Evolutionary conservation across 1,139 yeast genomes (phyloP), one percentile per base, ranked within the genome.

Genomic region (Pichia sp.): DNA sequence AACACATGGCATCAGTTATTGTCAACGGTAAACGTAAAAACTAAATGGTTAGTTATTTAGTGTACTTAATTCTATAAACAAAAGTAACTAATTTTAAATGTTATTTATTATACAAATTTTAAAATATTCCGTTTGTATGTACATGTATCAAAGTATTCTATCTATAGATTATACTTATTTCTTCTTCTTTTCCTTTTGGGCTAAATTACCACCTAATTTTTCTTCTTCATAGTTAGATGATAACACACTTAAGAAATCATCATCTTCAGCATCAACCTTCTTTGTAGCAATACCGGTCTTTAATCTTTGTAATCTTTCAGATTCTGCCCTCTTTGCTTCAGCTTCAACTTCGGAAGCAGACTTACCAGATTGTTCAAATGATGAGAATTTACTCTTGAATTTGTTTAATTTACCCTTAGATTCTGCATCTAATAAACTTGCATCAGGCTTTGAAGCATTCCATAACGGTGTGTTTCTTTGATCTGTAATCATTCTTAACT

Each of bases 381-480:
- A 72, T 50, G 85, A 72, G 64, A 77, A 91, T 72, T 81, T 87
- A 69, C 83, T 80, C 70, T 83, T 87, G 78, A 91, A 93, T 71
- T 81, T 87, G 68, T 86, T 87, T 67, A 91, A 73, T 69, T 84
- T 85, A 60, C 96, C 96, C 51, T 90, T 84, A 16, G 95, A 87
- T 66, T 83, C 88, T 34, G 87, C 84, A 68, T 89, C 96, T 41
- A 80, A 76, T 42, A 84, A 79, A 53, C 79, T 79, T 62, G 89
- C 74, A 67, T 90, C 95, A 29, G 86, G 80, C 70, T 91, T 80
- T 58, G 87, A 79, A 50, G 93, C 90, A 70, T 93, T 93, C 96
- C 97, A 93, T 50, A 85, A 71, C 36, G 87, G 80, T 62, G 81
- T 83, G 65, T 87, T 88, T 70, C 96, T 81, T 73, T 87, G 96